These are phyloP conservation scores for Phaeophleospora eucalypticola DNA, from an alignment of 2,329 filamentous ascomycete species.

Conservation along the genomic window DNA sequence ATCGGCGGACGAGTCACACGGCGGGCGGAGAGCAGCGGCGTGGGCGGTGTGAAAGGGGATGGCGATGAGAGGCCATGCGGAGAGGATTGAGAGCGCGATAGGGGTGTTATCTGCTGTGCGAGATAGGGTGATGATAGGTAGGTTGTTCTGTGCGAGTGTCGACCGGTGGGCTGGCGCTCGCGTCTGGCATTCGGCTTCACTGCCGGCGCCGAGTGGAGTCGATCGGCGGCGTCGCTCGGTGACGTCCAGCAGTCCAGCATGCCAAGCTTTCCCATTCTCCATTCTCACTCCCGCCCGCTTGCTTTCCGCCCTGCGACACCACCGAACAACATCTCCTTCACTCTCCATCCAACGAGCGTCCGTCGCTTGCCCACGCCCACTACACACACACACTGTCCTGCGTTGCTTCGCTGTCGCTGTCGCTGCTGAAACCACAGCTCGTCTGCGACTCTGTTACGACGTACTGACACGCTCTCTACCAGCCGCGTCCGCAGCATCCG, in stretches of 20 bases:
- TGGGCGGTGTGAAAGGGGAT: too few species aligned
- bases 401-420: background rate
- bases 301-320: too few species aligned
- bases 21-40: too few species aligned
- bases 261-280: too few species aligned
- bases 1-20: too few species aligned
- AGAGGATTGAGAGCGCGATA: too few species aligned
- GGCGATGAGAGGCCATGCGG: too few species aligned
- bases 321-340: background rate
- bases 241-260: too few species aligned
- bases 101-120: too few species aligned
- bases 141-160: background rate
- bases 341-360: background rate
- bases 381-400: background rate
- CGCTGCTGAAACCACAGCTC: background rate
- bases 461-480: background rate
- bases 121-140: background rate
- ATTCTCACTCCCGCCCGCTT: too few species aligned
- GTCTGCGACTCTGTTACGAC: background rate
- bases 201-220: background rate
- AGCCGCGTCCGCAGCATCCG: background rate
- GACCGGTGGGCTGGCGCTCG: background rate
- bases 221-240: background rate
- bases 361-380: background rate
- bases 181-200: background rate